phyloP scores from a whole-genome alignment of 1,284 basidiomycete species.

The Heterobasidion parviporum region DNA sequence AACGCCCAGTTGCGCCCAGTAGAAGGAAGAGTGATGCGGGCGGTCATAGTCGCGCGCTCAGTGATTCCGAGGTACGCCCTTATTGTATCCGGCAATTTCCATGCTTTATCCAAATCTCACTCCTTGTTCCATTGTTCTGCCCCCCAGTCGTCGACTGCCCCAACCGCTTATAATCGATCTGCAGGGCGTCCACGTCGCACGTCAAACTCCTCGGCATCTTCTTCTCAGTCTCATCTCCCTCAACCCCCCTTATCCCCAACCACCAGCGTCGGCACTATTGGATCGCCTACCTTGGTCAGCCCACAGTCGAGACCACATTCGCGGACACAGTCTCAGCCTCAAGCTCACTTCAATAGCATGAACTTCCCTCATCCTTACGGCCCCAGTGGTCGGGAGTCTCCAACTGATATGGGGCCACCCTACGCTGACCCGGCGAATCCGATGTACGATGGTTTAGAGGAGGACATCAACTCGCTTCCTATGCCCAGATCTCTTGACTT shows the following conservation, averaged over 20 bases:
- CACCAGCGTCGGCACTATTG: too few relatives aligned
- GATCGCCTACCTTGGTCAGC: too few relatives aligned
- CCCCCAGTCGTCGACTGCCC: slow-evolving; percentile 17
- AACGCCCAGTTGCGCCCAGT: slow-evolving; percentile 50
- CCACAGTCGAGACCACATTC: slow-evolving; percentile 4
- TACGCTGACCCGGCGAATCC: slow-evolving; percentile 23
- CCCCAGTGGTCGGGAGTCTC: not conserved
- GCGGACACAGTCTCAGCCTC: slow-evolving; percentile 35
- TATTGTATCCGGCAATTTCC: not conserved
- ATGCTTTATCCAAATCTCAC: not conserved
- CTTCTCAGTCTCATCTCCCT: not conserved
- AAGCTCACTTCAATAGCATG: slow-evolving; percentile 24
- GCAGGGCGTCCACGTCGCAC: slow-evolving; percentile 44
- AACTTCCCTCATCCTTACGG: slow-evolving; percentile 16
- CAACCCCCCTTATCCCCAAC: not conserved
- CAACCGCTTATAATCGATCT: slow-evolving; percentile 32
- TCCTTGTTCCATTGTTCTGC: not conserved
- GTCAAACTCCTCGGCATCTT: slow-evolving; percentile 57
- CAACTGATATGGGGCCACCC: not conserved
- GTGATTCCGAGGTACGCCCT: slow-evolving; percentile 60
- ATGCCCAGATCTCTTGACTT: slow-evolving; percentile 28
- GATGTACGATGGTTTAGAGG: slow-evolving; percentile 24
- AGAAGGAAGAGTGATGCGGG: slow-evolving; percentile 65
- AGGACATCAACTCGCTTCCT: slow-evolving; percentile 29
- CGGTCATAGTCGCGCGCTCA: slow-evolving; percentile 33